Base-by-base conservation (phyloP, 768 basidiomycete genomes). In the Termitomyces sp. region DNA sequence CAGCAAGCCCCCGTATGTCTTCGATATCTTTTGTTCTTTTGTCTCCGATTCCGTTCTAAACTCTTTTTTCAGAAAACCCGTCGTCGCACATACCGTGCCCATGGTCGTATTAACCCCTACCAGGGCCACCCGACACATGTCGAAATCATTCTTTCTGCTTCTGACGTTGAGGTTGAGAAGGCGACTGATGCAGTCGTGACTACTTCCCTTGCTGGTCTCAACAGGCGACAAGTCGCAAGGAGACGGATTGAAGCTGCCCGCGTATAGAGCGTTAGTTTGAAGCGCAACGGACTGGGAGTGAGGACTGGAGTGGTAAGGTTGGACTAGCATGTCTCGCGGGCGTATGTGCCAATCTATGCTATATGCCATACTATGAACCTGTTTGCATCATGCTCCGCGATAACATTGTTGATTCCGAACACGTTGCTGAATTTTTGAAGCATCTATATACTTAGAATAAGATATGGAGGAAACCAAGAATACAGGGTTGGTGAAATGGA, bases 51-150 rank as follows among this genome's bases (percentile, higher is more conserved):
- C 61, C 63, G 12, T 56, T 44, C 32, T 56, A 16, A 38, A 21
- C 37, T 58, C n/a, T 53, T 32, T 32, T 9, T 51, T 37, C 57
- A 93, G 91, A 97, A 97, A 90, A 95, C 92, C 73, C 95, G 95
- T 75, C 93, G 97, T 71, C 93, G 97, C 72, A 99, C 97, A 63
- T 98, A 97, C 86, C 93, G 97, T 76, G 92, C 92, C 44, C 94
- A 95, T 68, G 93, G 93, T 84, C 89, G 93, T 57, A 95, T 95
- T 77, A 99, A 99, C 79, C 96, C 97, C 35, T 98, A 98, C 85
- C 93, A 97, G 76, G 96, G 96, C 42, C 92, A 95, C 77, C 97
- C 97, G 41, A 90, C 88, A 74, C 97, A 98, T 69, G 89, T 98
- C 63, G 96, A 98, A 73, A 86, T 95, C 71, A 93, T 98, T 71